phyloP scores from a whole-genome alignment of 2,329 filamentous ascomycete genomes.

The Cordyceps militaris region DNA sequence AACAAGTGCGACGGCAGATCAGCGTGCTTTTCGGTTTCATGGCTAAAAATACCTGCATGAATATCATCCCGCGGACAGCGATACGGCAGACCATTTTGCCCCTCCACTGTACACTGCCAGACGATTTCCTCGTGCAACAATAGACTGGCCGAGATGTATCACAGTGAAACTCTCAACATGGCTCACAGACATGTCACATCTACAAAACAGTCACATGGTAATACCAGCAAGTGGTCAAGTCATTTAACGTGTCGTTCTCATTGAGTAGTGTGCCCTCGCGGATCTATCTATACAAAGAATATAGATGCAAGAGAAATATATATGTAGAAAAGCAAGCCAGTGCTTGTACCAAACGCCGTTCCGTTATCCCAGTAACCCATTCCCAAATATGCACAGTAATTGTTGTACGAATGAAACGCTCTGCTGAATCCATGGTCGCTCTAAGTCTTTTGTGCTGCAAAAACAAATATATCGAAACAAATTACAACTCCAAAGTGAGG shows the following conservation, averaged over 20 bases:
- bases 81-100: neutral
- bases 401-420: slow-evolving; percentile 11
- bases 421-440: slow-evolving; percentile 11
- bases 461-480: neutral
- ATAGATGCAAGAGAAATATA: neutral
- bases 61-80: neutral
- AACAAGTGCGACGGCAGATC: neutral
- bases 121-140: neutral
- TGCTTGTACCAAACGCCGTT: slow-evolving; percentile 7
- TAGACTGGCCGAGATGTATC: neutral
- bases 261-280: slow-evolving; percentile 2
- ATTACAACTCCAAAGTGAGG: slow-evolving; percentile 29
- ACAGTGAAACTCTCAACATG: neutral
- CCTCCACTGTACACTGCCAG: neutral
- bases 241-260: neutral
- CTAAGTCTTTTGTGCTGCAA: slow-evolving; percentile 7
- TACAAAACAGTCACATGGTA: neutral
- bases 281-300: slow-evolving; percentile 10
- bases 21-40: neutral
- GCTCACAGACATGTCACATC: neutral
- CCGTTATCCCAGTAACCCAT: slow-evolving; percentile 9
- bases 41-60: neutral
- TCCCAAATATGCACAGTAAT: slow-evolving; percentile 9
- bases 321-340: neutral
- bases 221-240: neutral